Evolutionary conservation across 805 yeast genomes (phyloP).

Genomic region (Starmerella cellae): DNA sequence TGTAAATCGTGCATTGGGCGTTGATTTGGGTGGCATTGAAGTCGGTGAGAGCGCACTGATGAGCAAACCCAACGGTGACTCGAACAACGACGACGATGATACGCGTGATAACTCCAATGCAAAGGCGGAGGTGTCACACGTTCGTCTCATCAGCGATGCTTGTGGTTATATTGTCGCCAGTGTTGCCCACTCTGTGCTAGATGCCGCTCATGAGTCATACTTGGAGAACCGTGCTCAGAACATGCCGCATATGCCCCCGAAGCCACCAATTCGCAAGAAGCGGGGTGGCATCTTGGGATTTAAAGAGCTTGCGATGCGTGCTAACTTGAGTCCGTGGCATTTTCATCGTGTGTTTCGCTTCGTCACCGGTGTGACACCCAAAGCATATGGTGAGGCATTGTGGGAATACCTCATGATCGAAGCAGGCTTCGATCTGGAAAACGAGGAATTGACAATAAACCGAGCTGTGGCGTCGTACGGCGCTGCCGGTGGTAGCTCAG

Average conservation of each 20-base stretch:
- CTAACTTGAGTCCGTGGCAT: constrained; percentile 81
- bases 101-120: constrained; percentile 4
- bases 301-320: constrained; percentile 75
- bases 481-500: neutral
- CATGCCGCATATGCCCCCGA: constrained; percentile 10
- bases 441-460: constrained; percentile 15
- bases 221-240: constrained; percentile 16
- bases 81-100: constrained; percentile 4
- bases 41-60: constrained; percentile 16
- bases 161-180: constrained; percentile 75
- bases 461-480: constrained; percentile 1
- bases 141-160: constrained; percentile 57
- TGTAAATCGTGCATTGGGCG: constrained; percentile 19
- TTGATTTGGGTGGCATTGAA: constrained; percentile 20
- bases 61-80: constrained; percentile 5
- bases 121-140: constrained; percentile 31
- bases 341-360: constrained; percentile 81
- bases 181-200: constrained; percentile 40
- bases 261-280: constrained; percentile 25
- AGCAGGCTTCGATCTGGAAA: constrained; percentile 21
- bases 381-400: constrained; percentile 77
- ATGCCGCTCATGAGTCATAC: constrained; percentile 23
- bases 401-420: constrained; percentile 28
- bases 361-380: constrained; percentile 77
- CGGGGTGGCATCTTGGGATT: constrained; percentile 38